These are phyloP conservation scores for Chenopodium formosanum DNA, from an alignment of 148 eudicot species.

Conservation along the genomic window DNA sequence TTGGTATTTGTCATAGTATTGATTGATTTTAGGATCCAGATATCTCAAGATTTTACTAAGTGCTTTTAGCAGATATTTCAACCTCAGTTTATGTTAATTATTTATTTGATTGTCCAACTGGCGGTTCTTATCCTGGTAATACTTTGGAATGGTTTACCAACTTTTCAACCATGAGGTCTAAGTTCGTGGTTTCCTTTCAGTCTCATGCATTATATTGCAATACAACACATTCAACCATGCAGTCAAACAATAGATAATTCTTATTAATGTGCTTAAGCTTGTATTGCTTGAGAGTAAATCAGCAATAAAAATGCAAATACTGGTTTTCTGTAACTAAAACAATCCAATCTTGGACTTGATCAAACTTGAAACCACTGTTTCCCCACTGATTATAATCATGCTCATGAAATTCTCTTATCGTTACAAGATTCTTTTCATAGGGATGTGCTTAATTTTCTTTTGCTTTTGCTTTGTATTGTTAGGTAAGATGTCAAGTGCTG, in stretches of 20 bases:
- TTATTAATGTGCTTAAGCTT: neutral
- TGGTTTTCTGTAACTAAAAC: neutral
- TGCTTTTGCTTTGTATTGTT: slow-evolving; percentile 22
- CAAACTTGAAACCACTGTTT: neutral
- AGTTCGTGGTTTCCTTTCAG: neutral
- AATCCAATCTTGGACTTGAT: neutral
- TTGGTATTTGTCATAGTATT: neutral
- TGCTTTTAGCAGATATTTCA: neutral
- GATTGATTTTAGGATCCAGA: neutral
- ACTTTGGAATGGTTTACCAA: neutral
- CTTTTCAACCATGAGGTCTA: neutral
- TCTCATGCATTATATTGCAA: neutral
- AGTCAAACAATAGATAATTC: neutral
- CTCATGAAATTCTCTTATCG: neutral
- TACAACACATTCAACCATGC: neutral
- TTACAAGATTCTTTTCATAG: neutral
- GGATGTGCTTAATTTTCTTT: slow-evolving; percentile 9
- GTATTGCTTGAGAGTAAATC: neutral
- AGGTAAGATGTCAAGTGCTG: slow-evolving; percentile 48
- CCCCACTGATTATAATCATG: neutral
- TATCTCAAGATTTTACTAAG: neutral
- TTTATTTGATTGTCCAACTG: neutral
- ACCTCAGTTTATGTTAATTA: neutral
- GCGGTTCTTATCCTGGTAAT: neutral
- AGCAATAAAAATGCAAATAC: neutral